phyloP scores from a whole-genome alignment of 176 grass and related monocot genomes.

The Rhynchospora pubera region DNA sequence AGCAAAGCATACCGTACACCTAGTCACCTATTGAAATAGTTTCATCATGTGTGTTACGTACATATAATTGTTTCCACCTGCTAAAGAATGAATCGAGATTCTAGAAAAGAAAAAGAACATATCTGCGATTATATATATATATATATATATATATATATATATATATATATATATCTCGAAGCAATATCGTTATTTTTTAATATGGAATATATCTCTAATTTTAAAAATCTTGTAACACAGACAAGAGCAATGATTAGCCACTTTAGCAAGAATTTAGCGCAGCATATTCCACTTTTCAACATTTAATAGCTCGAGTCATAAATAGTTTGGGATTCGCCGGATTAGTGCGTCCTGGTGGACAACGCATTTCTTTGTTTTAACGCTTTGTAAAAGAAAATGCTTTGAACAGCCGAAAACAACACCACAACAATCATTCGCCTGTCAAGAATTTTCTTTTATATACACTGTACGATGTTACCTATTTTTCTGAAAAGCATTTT shows the following conservation, averaged over 20 bases:
- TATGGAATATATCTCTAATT: neutral
- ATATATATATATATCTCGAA: neutral
- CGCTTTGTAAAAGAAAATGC: neutral
- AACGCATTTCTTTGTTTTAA: neutral
- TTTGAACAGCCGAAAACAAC: neutral
- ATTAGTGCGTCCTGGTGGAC: neutral
- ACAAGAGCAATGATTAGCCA: neutral
- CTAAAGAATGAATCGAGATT: neutral
- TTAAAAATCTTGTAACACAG: neutral
- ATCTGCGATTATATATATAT: neutral
- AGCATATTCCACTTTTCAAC: neutral
- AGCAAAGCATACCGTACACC: no score
- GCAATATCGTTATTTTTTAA: neutral
- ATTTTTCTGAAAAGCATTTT: no score
- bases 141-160: neutral
- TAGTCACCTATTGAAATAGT: neutral
- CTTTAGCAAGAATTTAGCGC: neutral
- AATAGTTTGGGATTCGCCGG: neutral
- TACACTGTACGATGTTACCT: no score
- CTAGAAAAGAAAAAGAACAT: neutral
- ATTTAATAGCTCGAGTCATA: neutral
- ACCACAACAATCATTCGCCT: neutral
- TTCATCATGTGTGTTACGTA: neutral
- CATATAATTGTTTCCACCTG: slow-evolving; percentile 5
- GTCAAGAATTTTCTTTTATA: no score